Evolutionary conservation across 768 basidiomycete genomes (phyloP).

Genomic region (Daedaleopsis sinensis): DNA sequence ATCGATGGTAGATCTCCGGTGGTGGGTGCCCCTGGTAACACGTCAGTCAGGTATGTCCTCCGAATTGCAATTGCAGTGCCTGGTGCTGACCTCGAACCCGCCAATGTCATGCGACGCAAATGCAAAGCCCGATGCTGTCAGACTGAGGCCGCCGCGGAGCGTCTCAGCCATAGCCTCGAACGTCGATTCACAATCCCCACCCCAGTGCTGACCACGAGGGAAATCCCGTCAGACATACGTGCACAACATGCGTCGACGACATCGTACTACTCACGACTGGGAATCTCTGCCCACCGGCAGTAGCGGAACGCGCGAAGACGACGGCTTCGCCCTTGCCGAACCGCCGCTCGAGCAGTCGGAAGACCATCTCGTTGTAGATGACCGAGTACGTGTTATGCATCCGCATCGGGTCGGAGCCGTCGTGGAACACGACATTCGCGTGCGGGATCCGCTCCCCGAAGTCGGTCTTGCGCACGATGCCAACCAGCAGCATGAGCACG

Average conservation of each 20-base stretch:
- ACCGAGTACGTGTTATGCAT: slow-evolving; percentile 77
- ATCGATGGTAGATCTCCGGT: slow-evolving; percentile 71
- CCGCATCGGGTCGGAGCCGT: slow-evolving; percentile 67
- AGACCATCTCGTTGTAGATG: slow-evolving; percentile 73
- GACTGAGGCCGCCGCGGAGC: slow-evolving; percentile 63
- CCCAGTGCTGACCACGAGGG: slow-evolving; percentile 56
- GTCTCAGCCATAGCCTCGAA: slow-evolving; percentile 82
- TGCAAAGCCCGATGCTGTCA: slow-evolving; percentile 70
- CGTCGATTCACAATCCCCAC: slow-evolving; percentile 76
- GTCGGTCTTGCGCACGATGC: slow-evolving; percentile 53
- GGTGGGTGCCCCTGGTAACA: slow-evolving; percentile 58
- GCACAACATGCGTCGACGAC: neutral
- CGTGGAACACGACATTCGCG: slow-evolving; percentile 59
- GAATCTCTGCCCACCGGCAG: slow-evolving; percentile 70
- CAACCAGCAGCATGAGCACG: neutral
- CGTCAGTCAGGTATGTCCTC: neutral
- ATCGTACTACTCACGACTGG: slow-evolving; percentile 32
- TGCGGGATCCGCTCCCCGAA: slow-evolving; percentile 82
- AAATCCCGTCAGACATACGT: slow-evolving; percentile 10
- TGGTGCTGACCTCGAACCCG: slow-evolving; percentile 61
- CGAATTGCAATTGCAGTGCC: neutral
- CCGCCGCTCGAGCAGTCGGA: slow-evolving; percentile 56
- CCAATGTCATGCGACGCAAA: slow-evolving; percentile 80
- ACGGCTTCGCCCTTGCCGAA: slow-evolving; percentile 69
- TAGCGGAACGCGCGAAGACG: slow-evolving; percentile 68